A percentile compares a stretch with the other conserved stretches of the same genome.
Conservation (phyloP, 2,329 filamentous ascomycete genomes). For the Purpureocillium takamizusanense region DNA sequence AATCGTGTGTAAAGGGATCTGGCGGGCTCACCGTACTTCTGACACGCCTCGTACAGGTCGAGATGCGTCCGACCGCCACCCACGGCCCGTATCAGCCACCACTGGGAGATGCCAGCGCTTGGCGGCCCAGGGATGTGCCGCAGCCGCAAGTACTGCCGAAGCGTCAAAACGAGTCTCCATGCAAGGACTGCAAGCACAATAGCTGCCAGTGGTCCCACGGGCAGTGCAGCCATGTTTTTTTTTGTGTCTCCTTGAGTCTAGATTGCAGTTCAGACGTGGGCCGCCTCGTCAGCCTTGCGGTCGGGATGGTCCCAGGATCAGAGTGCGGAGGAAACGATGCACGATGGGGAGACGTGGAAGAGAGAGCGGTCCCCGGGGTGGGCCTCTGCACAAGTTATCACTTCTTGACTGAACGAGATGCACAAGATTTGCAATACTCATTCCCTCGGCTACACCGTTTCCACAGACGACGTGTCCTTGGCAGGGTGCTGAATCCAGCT, state of each 20-base stretch:
- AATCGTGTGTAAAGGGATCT: too few species aligned
- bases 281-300: too few species aligned
- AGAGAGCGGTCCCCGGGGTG: too few species aligned
- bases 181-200: background rate
- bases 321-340: background rate
- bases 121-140: constrained; percentile 30
- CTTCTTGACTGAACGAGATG: too few species aligned
- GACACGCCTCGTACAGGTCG: constrained; percentile 23
- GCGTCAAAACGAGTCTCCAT: constrained; percentile 1
- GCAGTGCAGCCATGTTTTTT: background rate
- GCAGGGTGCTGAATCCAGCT: background rate
- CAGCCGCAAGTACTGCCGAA: constrained; percentile 23
- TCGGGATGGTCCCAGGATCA: too few species aligned
- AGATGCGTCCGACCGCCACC: constrained; percentile 22
- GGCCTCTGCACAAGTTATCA: background rate
- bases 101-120: constrained; percentile 26
- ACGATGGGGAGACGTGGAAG: background rate
- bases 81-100: constrained; percentile 25
- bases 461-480: background rate
- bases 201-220: background rate
- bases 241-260: too few species aligned
- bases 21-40: constrained; percentile 22
- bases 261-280: too few species aligned
- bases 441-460: too few species aligned
- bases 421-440: background rate